These are phyloP conservation scores for Poronia punctata DNA, from an alignment of 495 filamentous ascomycete genomes.

Conservation along the genomic window DNA sequence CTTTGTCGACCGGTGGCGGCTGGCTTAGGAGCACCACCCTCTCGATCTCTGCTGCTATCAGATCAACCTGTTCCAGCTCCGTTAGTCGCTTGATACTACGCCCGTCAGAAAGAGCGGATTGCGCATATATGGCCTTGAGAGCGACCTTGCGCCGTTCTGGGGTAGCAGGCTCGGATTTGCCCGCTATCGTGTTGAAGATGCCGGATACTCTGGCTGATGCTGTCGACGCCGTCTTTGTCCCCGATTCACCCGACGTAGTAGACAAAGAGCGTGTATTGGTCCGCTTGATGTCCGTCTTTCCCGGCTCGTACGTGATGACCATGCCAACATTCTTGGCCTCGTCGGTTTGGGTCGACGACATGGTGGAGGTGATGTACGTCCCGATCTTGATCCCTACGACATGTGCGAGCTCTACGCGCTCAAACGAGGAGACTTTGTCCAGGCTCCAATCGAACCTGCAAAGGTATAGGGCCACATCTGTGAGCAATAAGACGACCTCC, in stretches of 20 bases:
- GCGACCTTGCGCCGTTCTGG: constrained; percentile 33
- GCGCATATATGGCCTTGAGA: constrained; percentile 56
- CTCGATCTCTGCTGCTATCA: constrained; percentile 59
- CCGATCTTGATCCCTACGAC: constrained; percentile 66
- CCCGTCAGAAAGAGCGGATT: constrained; percentile 38
- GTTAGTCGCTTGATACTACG: constrained; percentile 43
- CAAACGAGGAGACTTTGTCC: constrained; percentile 86
- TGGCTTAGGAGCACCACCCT: constrained; percentile 32
- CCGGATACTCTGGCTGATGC: too few species aligned
- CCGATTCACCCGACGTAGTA: constrained; percentile 37
- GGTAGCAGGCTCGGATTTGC: constrained; percentile 14
- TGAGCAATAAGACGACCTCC: constrained; percentile 80
- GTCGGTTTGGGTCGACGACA: constrained; percentile 66
- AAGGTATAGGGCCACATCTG: constrained; percentile 74
- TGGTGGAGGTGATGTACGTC: constrained; percentile 80
- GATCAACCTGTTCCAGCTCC: constrained; percentile 62
- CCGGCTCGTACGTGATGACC: constrained; percentile 66
- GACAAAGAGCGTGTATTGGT: constrained; percentile 81
- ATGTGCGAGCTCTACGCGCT: constrained; percentile 71
- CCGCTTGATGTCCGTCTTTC: constrained; percentile 57
- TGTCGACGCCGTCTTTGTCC: constrained; percentile 14
- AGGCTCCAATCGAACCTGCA: constrained; percentile 88
- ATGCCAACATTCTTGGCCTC: constrained; percentile 76
- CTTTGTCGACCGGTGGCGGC: constrained; percentile 12
- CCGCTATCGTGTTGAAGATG: constrained; percentile 18